phyloP scores from a whole-genome alignment of 2,329 filamentous ascomycete species.

The Calonectria pseudoreteaudii region DNA sequence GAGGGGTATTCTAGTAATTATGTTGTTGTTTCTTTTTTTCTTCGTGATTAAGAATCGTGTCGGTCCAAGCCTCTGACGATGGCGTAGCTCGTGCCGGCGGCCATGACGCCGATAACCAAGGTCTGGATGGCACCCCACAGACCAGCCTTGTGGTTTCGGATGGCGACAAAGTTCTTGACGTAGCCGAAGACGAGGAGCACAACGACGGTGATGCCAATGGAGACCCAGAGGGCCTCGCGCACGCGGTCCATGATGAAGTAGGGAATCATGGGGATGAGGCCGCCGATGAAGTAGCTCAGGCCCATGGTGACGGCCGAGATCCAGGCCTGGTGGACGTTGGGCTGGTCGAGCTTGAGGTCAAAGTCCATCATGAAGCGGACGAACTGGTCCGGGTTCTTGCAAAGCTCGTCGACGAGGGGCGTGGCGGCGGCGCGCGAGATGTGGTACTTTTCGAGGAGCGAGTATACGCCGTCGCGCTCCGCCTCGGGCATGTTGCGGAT shows the following conservation, averaged over 20 bases:
- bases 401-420: slow-evolving; percentile 63
- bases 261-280: slow-evolving; percentile 76
- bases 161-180: slow-evolving; percentile 69
- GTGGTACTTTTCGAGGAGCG: slow-evolving; percentile 63
- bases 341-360: slow-evolving; percentile 61
- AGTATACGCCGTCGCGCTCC: slow-evolving; percentile 61
- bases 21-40: not conserved
- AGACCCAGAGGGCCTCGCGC: slow-evolving; percentile 66
- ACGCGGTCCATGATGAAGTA: slow-evolving; percentile 70
- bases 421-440: slow-evolving; percentile 56
- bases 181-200: slow-evolving; percentile 75
- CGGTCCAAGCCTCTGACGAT: slow-evolving; percentile 69
- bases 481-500: slow-evolving; percentile 56
- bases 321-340: slow-evolving; percentile 57
- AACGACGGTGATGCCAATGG: slow-evolving; percentile 69
- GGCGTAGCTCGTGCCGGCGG: slow-evolving; percentile 74
- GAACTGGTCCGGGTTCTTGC: slow-evolving; percentile 60
- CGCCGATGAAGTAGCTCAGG: slow-evolving; percentile 76
- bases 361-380: slow-evolving; percentile 72
- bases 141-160: slow-evolving; percentile 63
- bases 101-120: slow-evolving; percentile 71
- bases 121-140: slow-evolving; percentile 73
- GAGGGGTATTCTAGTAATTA: not conserved
- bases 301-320: slow-evolving; percentile 75
- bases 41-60: slow-evolving; percentile 29